Evolutionary conservation across 805 yeast species (phyloP), one percentile per base, ranked within the genome.

Genomic region (Blastobotrys muscicola): DNA sequence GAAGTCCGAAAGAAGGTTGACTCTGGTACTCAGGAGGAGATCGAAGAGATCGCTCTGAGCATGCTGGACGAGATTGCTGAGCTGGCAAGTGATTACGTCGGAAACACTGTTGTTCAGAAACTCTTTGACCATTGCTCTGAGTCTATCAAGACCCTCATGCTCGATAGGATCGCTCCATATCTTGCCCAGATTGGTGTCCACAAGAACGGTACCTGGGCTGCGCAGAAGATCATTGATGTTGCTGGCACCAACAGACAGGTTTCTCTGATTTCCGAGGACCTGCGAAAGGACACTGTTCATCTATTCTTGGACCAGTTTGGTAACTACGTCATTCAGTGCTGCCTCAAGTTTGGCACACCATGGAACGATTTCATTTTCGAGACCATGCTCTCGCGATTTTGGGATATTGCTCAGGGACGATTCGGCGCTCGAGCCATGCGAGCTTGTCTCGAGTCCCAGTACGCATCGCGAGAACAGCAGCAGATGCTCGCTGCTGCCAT

Each of bases 201-300:
- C 66, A 92, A 92, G 58, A 92, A 92, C 61, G 98, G 98, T 49
- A 92, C 98, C 4, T 92, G 98, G 98, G 97, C 97, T 1, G 94
- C 95, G 16, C 98, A 92, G 63, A 92, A 90, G 63, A 81, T 92
- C 62, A 87, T 92, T 53, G 82, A 79, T 51, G 79, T 80, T 37
- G 82, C 86, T 3, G 64, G 71, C 49, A 78, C 77, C 39, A 78
- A 71, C 36, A 71, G 75, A 39, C 85, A 79, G 54, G 81, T 76
- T 60, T 65, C 70, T 53, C 59, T 82, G 39, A 83, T 92, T 36
- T 78, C 81, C 7, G 68, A 74, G 20, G 75, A 86, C 34, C 71
- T 92, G 49, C 75, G 76, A 47, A 92, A 94, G 1, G 87, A 82
- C 57, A 76, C 92, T 38, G 85, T 83, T 0, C 85, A 89, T 40